phyloP scores from a whole-genome alignment of 169 alveolate genomes.

The Plasmodium adleri region DNA sequence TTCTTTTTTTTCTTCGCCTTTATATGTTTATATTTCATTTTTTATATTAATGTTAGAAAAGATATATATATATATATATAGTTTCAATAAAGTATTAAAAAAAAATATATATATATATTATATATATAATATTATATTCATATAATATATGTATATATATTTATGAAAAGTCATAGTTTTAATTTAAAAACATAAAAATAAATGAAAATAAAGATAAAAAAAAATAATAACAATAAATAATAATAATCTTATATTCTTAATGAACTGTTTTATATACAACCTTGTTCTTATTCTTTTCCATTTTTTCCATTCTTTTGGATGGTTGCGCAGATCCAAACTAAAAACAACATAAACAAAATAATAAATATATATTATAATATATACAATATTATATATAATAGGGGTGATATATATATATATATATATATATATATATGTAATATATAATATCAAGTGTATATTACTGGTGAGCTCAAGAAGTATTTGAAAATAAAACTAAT shows the following conservation, averaged over 20 bases:
- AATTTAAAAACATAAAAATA: slow-evolving; percentile 11
- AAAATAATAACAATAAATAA: slow-evolving; percentile 9
- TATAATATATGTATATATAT: too few relatives aligned
- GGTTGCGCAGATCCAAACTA: slow-evolving; percentile 24
- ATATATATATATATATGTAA: neutral
- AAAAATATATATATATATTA: too few relatives aligned
- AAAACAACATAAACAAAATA: slow-evolving; percentile 8
- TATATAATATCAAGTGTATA: neutral
- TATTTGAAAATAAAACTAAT: slow-evolving; percentile 48
- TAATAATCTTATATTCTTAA: slow-evolving; percentile 10
- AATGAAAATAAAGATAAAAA: neutral
- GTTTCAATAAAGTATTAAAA: too few relatives aligned
- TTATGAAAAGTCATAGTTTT: neutral
- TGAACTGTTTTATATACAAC: slow-evolving; percentile 68
- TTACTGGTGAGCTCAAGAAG: slow-evolving; percentile 73
- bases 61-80: too few relatives aligned
- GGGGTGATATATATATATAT: neutral
- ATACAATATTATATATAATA: neutral
- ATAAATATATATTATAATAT: neutral
- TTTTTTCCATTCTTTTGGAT: slow-evolving; percentile 22
- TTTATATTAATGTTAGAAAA: too few relatives aligned
- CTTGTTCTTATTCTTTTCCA: slow-evolving; percentile 54
- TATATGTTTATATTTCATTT: too few relatives aligned
- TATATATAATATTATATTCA: too few relatives aligned
- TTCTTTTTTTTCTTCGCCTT: too few relatives aligned